These are phyloP conservation scores for Aspergillus calidoustus DNA, from an alignment of 2,329 filamentous ascomycete genomes.

Conservation along the genomic window DNA sequence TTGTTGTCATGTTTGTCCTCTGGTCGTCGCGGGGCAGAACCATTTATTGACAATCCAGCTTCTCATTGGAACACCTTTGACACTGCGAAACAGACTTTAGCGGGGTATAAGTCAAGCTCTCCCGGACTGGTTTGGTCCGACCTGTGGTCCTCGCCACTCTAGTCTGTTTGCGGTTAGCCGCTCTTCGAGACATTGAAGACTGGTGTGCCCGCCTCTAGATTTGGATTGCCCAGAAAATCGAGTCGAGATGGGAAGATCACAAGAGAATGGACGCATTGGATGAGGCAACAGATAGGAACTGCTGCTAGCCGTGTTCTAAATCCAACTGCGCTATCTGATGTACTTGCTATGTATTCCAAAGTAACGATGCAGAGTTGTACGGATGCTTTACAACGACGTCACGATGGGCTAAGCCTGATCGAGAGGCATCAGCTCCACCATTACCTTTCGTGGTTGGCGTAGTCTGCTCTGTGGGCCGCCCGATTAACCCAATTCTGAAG, in stretches of 20 bases:
- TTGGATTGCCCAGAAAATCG: not conserved
- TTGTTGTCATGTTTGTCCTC: not conserved
- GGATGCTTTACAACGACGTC: slow-evolving; percentile 37
- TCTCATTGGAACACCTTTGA: not conserved
- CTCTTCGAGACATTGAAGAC: not conserved
- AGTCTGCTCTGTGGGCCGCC: not conserved
- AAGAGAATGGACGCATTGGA: not conserved
- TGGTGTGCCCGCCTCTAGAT: not conserved
- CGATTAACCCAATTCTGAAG: slow-evolving; percentile 8
- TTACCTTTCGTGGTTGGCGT: not conserved
- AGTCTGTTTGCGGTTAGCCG: slow-evolving; percentile 4
- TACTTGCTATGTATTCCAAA: not conserved
- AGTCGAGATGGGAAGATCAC: not conserved
- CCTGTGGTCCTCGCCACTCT: slow-evolving; percentile 16
- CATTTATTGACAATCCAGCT: not conserved
- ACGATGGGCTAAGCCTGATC: slow-evolving; percentile 28
- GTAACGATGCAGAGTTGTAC: slow-evolving; percentile 4
- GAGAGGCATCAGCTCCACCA: slow-evolving; percentile 8
- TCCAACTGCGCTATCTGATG: not conserved
- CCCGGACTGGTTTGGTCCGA: slow-evolving; percentile 28
- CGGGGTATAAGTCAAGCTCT: slow-evolving; percentile 21
- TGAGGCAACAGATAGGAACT: not conserved
- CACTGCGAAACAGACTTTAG: slow-evolving; percentile 3
- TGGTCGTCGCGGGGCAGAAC: not conserved
- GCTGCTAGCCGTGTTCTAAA: not conserved